Percentiles rank a stretch among this genome's conserved stretches.
phyloP scores from a whole-genome alignment of 1,284 basidiomycete genomes.

The Waitea zeae region DNA sequence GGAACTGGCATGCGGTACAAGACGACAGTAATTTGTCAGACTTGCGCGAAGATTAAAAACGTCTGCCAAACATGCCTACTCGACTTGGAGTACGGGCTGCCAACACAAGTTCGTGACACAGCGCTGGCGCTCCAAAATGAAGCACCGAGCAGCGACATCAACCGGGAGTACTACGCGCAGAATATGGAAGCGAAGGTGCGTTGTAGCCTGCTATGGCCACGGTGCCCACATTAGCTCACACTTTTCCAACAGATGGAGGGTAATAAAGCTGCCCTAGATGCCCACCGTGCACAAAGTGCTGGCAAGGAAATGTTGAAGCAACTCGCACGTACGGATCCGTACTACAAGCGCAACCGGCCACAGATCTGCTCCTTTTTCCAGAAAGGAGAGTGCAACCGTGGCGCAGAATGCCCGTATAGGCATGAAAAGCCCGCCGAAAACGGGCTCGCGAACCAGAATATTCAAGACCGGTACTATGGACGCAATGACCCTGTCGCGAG shows the following conservation, averaged over 20 bases:
- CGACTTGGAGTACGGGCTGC: constrained; percentile 90
- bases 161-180: constrained; percentile 94
- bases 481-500: constrained; percentile 80
- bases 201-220: constrained; percentile 5
- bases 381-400: constrained; percentile 90
- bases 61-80: constrained; percentile 97
- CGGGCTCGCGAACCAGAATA: constrained; percentile 78
- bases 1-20: constrained; percentile 89
- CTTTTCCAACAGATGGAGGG: constrained; percentile 35
- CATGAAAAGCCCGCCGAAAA: constrained; percentile 83
- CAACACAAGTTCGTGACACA: constrained; percentile 94
- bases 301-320: constrained; percentile 95
- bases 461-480: constrained; percentile 86
- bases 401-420: constrained; percentile 85
- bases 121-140: constrained; percentile 78
- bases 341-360: constrained; percentile 92
- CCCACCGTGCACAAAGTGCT: constrained; percentile 52
- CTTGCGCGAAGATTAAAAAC: constrained; percentile 97
- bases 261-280: constrained; percentile 48
- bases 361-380: constrained; percentile 92
- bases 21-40: constrained; percentile 96
- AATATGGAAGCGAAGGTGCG: constrained; percentile 82
- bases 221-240: constrained; percentile 2
- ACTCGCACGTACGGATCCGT: constrained; percentile 83
- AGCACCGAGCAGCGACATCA: constrained; percentile 91